A percentile compares a stretch with the other conserved stretches of the same genome.
phyloP scores from a whole-genome alignment of 2,329 filamentous ascomycete species.

The Aspergillus novoparasiticus region DNA sequence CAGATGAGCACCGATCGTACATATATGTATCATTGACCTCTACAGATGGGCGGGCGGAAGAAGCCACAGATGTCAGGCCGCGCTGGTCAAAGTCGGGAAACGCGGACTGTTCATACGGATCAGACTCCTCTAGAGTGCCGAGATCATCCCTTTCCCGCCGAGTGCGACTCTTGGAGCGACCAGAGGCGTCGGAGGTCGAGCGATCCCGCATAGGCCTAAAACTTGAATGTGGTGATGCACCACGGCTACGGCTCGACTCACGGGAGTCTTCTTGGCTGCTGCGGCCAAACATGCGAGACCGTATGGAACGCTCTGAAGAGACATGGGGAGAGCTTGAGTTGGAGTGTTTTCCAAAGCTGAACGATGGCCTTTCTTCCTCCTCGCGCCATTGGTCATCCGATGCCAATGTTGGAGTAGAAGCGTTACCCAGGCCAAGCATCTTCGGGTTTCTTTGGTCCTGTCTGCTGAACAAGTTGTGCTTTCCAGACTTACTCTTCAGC shows the following conservation, averaged over 20 bases:
- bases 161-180: constrained; percentile 57
- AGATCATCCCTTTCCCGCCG: constrained; percentile 59
- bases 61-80: constrained; percentile 30
- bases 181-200: constrained; percentile 57
- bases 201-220: constrained; percentile 51
- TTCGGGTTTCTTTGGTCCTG: constrained; percentile 43
- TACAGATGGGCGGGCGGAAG: constrained; percentile 41
- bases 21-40: constrained; percentile 31
- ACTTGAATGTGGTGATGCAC: constrained; percentile 41
- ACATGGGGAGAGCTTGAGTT: constrained; percentile 44
- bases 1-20: constrained; percentile 43
- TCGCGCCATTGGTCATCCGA: constrained; percentile 41
- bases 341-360: constrained; percentile 36
- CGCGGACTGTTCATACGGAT: constrained; percentile 29
- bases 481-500: constrained; percentile 46
- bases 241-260: constrained; percentile 40
- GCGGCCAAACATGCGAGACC: constrained; percentile 31
- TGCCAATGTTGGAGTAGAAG: constrained; percentile 39
- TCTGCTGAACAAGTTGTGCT: constrained; percentile 32
- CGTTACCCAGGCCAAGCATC: constrained; percentile 44
- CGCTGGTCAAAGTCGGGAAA: constrained; percentile 29
- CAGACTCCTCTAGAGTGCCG: constrained; percentile 53
- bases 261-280: constrained; percentile 39
- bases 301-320: constrained; percentile 29
- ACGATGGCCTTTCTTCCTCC: constrained; percentile 37